These are phyloP conservation scores for Penicillium ochrochloron DNA, from an alignment of 495 filamentous ascomycete genomes.

Conservation along the genomic window DNA sequence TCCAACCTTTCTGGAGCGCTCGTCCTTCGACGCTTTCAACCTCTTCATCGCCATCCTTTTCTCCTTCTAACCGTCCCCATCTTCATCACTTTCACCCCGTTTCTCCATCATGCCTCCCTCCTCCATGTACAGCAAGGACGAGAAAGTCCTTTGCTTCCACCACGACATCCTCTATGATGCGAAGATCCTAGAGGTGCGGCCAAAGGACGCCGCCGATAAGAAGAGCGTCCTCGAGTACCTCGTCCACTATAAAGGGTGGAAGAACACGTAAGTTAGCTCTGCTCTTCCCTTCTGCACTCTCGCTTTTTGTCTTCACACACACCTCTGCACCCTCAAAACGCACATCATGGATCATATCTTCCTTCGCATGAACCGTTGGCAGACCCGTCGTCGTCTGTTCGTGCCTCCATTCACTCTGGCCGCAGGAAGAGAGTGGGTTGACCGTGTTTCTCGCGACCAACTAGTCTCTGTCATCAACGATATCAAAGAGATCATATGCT, in stretches of 20 bases:
- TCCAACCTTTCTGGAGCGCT: background rate
- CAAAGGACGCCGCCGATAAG: slow-evolving; percentile 67
- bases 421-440: background rate
- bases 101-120: slow-evolving; percentile 59
- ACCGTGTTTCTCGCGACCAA: background rate
- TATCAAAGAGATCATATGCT: slow-evolving; percentile 11
- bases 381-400: background rate
- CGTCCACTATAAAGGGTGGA: slow-evolving; percentile 99
- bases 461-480: background rate
- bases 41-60: background rate
- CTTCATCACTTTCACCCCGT: slow-evolving; percentile 16
- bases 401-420: background rate
- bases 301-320: slow-evolving; percentile 5
- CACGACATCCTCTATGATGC: slow-evolving; percentile 96
- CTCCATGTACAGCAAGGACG: slow-evolving; percentile 79
- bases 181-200: slow-evolving; percentile 80
- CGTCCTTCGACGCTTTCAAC: background rate
- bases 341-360: background rate
- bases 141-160: slow-evolving; percentile 95
- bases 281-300: slow-evolving; percentile 5
- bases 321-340: background rate
- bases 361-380: background rate
- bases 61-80: background rate
- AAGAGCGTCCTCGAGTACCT: slow-evolving; percentile 81
- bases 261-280: slow-evolving; percentile 77